Conservation (phyloP, 768 basidiomycete species). For the Pulveroboletus ravenelii region DNA sequence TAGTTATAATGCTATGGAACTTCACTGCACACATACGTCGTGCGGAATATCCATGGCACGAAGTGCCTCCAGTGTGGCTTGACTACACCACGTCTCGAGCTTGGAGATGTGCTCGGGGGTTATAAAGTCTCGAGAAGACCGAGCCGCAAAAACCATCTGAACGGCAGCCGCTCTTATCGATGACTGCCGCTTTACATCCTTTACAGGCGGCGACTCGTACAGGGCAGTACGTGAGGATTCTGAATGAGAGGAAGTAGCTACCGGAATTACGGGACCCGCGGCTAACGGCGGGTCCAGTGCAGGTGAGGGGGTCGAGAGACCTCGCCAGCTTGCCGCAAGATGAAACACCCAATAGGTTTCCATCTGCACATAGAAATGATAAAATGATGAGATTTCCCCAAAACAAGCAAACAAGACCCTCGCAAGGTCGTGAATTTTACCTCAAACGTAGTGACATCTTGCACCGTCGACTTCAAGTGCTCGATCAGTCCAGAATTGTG, state of each 20-base stretch:
- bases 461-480: conserved; percentile 44
- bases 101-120: conserved; percentile 57
- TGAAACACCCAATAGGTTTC: conserved; percentile 81
- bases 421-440: conserved; percentile 31
- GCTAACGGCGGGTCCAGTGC: conserved; percentile 39
- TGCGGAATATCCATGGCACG: conserved; percentile 41
- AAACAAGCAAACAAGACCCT: not conserved
- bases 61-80: conserved; percentile 58
- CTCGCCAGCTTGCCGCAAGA: conserved; percentile 66
- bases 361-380: conserved; percentile 50
- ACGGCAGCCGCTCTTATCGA: conserved; percentile 70
- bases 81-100: conserved; percentile 58
- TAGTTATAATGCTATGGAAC: not conserved
- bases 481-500: conserved; percentile 62
- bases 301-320: conserved; percentile 23
- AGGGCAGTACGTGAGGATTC: conserved; percentile 3
- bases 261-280: conserved; percentile 39
- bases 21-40: conserved; percentile 37
- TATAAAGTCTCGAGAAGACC: conserved; percentile 69
- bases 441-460: conserved; percentile 64
- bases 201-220: not conserved
- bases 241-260: conserved; percentile 1
- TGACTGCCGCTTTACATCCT: conserved; percentile 14
- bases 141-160: conserved; percentile 80
- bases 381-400: not conserved